These are phyloP conservation scores for Phytophthora cajani DNA, from an alignment of 352 stramenopile genomes.

Conservation along the genomic window DNA sequence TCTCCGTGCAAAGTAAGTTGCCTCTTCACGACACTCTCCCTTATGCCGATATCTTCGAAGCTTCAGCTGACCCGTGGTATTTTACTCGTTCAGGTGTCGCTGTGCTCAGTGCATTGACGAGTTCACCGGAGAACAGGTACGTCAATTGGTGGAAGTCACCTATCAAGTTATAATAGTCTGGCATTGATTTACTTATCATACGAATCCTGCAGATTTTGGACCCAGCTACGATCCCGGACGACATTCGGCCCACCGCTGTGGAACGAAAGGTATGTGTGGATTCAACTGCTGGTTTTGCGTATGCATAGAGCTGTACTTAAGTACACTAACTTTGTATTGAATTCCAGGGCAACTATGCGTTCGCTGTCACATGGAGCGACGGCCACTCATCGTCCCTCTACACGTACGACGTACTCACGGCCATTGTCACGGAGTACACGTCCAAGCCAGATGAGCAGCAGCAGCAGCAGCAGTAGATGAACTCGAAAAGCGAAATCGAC, in stretches of 20 bases:
- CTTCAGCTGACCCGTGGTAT: not conserved
- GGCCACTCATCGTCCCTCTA: constrained; percentile 97
- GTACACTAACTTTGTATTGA: constrained; percentile 4
- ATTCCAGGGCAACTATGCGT: constrained; percentile 96
- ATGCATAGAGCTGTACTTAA: not conserved
- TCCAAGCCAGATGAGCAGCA: constrained; percentile 11
- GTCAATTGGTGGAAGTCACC: not conserved
- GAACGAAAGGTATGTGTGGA: constrained; percentile 71
- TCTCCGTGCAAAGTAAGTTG: constrained; percentile 66
- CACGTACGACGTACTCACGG: constrained; percentile 91
- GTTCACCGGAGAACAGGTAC: constrained; percentile 84
- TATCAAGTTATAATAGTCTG: not conserved
- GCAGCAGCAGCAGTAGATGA: constrained; percentile 1
- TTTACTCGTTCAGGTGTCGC: constrained; percentile 55
- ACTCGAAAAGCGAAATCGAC: not conserved
- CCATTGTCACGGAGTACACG: constrained; percentile 61
- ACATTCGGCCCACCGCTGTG: constrained; percentile 83
- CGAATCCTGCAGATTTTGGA: constrained; percentile 66
- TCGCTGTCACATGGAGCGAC: constrained; percentile 97
- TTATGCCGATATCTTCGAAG: not conserved
- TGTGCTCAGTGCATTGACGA: constrained; percentile 89
- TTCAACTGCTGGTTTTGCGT: not conserved
- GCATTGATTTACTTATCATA: not conserved
- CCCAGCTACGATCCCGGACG: constrained; percentile 66
- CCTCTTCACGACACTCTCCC: not conserved